These are phyloP conservation scores for Marchantia polymorpha DNA, from an alignment of 225 moss, liverwort and hornwort genomes.

Conservation along the genomic window DNA sequence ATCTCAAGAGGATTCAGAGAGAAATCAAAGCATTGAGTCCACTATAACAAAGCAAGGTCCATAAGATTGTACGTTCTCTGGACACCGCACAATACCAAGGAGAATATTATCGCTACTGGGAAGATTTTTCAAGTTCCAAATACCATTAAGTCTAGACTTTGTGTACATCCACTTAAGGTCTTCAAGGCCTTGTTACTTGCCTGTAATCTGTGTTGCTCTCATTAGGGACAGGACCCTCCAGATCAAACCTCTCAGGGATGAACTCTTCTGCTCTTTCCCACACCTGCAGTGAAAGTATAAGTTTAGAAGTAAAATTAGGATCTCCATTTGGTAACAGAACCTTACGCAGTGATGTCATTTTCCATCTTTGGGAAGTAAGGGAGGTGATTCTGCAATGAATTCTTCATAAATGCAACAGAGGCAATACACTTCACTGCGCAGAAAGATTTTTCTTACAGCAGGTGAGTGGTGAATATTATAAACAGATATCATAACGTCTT, in stretches of 20 bases:
- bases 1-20: not conserved
- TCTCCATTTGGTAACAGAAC: not conserved
- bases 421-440: not conserved
- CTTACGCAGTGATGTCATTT: not conserved
- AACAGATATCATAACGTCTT: constrained; percentile 99
- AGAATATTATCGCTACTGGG: too few species aligned
- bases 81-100: too few species aligned
- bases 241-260: constrained; percentile 82
- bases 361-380: not conserved
- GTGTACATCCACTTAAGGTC: too few species aligned
- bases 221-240: constrained; percentile 78
- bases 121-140: too few species aligned
- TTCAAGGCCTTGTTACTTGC: constrained; percentile 29
- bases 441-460: constrained; percentile 32
- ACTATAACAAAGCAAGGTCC: too few species aligned
- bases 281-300: constrained; percentile 25
- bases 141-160: too few species aligned
- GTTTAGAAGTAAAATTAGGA: not conserved
- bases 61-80: too few species aligned
- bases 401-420: not conserved
- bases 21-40: too few species aligned
- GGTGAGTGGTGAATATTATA: constrained; percentile 97
- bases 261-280: constrained; percentile 94
- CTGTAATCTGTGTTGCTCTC: constrained; percentile 90
- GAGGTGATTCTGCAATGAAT: not conserved